These are phyloP conservation scores for Taxawa tesnikishii DNA, from an alignment of 2,329 filamentous ascomycete genomes.

Conservation along the genomic window DNA sequence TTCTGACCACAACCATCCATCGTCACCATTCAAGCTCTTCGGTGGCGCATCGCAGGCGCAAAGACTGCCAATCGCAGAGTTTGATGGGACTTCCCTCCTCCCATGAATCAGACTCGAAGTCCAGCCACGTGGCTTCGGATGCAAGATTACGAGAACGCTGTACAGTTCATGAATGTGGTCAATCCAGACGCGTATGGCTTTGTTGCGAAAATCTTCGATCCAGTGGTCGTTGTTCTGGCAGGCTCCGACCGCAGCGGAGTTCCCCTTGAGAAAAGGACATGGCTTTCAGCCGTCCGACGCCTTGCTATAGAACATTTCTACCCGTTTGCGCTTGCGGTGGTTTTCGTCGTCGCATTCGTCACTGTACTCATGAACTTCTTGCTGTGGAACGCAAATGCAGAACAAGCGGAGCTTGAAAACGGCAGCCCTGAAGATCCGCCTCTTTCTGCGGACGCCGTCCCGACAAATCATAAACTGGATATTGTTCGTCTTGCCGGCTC, in stretches of 20 bases:
- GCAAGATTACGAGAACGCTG: constrained; percentile 68
- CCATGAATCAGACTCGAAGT: constrained; percentile 63
- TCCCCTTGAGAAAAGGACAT: constrained; percentile 34
- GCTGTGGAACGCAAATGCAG: constrained; percentile 49
- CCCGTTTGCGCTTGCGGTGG: constrained; percentile 49
- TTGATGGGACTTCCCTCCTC: constrained; percentile 33
- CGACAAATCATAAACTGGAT: constrained; percentile 53
- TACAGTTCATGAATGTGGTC: constrained; percentile 63
- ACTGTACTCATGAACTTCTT: constrained; percentile 63
- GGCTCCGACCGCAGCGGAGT: constrained; percentile 52
- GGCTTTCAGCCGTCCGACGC: constrained; percentile 38
- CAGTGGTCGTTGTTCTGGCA: constrained; percentile 58
- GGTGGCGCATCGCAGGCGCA: constrained; percentile 6
- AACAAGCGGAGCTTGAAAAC: constrained; percentile 28
- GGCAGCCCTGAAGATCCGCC: constrained; percentile 40
- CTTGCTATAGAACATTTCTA: constrained; percentile 54
- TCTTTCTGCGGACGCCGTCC: constrained; percentile 38
- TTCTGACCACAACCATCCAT: constrained; percentile 38
- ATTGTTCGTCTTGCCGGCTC: constrained; percentile 53
- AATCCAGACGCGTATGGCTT: constrained; percentile 62
- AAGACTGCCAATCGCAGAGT: constrained; percentile 6
- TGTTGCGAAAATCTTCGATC: constrained; percentile 62
- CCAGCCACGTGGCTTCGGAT: constrained; percentile 64
- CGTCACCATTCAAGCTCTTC: constrained; percentile 2
- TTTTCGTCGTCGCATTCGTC: constrained; percentile 52